Conservation (phyloP, 2,329 filamentous ascomycete genomes). For the Nigrograna mackinnonii region DNA sequence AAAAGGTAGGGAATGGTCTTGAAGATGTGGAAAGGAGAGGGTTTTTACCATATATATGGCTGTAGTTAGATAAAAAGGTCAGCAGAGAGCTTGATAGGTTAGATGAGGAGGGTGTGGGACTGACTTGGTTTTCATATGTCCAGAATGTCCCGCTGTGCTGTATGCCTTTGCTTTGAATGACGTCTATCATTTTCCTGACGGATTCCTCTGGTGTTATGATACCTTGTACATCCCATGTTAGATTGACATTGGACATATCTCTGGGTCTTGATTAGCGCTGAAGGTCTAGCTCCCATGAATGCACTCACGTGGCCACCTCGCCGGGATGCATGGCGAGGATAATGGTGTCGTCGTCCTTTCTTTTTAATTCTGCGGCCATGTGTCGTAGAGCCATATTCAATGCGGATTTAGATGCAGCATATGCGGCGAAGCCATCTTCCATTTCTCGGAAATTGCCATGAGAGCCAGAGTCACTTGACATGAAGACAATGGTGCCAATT, state of each 20-base stretch:
- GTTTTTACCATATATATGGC: constrained; percentile 35
- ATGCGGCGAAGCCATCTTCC: constrained; percentile 63
- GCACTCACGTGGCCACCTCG: constrained; percentile 55
- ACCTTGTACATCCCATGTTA: constrained; percentile 57
- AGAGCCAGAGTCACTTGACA: constrained; percentile 62
- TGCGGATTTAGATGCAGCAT: constrained; percentile 60
- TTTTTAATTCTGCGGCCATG: constrained; percentile 58
- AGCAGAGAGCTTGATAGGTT: too few relatives aligned
- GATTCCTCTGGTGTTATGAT: constrained; percentile 56
- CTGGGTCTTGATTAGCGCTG: constrained; percentile 21
- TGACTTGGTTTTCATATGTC: constrained; percentile 58
- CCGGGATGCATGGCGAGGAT: constrained; percentile 62
- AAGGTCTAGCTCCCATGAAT: neutral
- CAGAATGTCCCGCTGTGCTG: constrained; percentile 59
- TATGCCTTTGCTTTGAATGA: constrained; percentile 54
- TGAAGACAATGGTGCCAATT: constrained; percentile 57
- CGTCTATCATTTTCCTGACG: constrained; percentile 54
- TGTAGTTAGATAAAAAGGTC: constrained; percentile 2
- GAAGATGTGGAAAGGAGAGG: too few relatives aligned
- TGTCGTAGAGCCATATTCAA: constrained; percentile 61
- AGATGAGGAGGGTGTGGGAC: too few relatives aligned
- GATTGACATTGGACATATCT: constrained; percentile 57
- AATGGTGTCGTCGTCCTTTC: constrained; percentile 53
- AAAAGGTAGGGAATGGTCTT: too few relatives aligned
- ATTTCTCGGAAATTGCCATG: constrained; percentile 54